Evolutionary conservation across 2,329 filamentous ascomycete species (phyloP).

Genomic region (Passalora sequoiae): DNA sequence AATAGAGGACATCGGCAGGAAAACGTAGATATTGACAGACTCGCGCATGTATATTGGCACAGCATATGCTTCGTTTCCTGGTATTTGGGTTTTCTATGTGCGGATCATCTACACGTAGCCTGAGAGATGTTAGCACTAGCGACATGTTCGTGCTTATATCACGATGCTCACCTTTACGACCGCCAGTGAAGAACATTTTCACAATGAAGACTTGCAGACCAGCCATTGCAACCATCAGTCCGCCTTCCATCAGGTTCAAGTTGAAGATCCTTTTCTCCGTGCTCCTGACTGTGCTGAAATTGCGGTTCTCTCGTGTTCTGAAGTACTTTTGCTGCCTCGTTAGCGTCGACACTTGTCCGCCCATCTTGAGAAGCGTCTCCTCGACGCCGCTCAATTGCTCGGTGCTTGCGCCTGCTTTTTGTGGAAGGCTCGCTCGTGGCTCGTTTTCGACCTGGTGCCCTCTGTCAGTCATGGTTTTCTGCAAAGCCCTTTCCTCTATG

Average conservation of each 20-base stretch:
- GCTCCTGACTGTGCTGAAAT: constrained; percentile 95
- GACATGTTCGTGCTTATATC: too few species aligned
- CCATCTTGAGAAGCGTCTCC: constrained; percentile 93
- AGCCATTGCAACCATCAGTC: constrained; percentile 91
- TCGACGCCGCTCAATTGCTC: constrained; percentile 87
- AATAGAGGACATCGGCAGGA: constrained; percentile 9
- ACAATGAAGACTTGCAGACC: constrained; percentile 95
- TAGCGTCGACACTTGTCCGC: constrained; percentile 86
- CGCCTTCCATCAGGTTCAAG: constrained; percentile 88
- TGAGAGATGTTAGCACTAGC: constrained; percentile 7
- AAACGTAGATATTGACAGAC: constrained; percentile 3
- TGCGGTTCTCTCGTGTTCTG: constrained; percentile 95
- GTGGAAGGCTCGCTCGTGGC: constrained; percentile 69
- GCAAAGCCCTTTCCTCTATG: background rate
- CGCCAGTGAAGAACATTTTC: constrained; percentile 95
- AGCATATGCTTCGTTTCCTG: background rate
- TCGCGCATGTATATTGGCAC: background rate
- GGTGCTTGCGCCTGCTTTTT: constrained; percentile 78
- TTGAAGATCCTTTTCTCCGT: constrained; percentile 96
- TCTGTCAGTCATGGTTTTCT: background rate
- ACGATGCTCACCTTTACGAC: constrained; percentile 56
- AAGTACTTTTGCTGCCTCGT: constrained; percentile 99
- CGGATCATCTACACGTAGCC: constrained; percentile 21
- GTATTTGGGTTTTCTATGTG: constrained; percentile 9
- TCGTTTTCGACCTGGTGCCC: constrained; percentile 80